Evolutionary conservation across 768 basidiomycete genomes (phyloP), one percentile per base, ranked within the genome.

Genomic region (Holtermanniella nyarrowii): DNA sequence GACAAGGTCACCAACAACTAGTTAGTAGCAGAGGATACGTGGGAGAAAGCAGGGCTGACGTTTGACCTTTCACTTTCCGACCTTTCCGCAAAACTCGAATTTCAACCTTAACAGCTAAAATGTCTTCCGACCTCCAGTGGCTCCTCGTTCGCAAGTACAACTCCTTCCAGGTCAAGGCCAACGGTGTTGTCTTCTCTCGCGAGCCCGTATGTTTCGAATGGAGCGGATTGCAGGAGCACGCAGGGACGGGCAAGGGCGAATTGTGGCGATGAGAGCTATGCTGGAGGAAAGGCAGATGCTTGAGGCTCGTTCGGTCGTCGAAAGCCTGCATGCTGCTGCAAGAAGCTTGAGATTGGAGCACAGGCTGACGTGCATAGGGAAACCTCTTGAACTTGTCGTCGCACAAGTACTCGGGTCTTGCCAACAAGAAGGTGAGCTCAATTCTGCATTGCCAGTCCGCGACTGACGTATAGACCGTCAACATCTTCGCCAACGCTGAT

Each of bases 111-210:
- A n/a, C 42, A 53, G 12, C 25, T 47, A 66, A 52, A 52, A 88
- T 88, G 86, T 87, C 86, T 66, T 70, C 76, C 77, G 88, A 91
- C 73, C 86, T 93, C 74, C 80, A 90, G 77, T 93, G 89, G 89
- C 83, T 89, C 72, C 83, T 93, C 50, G 46, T 66, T 49, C 70
- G 90, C 84, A 82, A 85, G 63, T 76, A 79, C 77, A 89, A 84
- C 79, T 84, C 87, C 58, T 88, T 83, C 79, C 76, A 85, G 57
- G 86, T 89, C 69, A 88, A 88, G 76, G 78, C 79, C 68, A 69
- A 74, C 39, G 85, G 86, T 20, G 84, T 82, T 39, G 69, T 81
- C 65, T 87, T 93, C 75, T 88, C 88, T 61, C 82, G 76, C 73
- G 89, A 93, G 77, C 80, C 82, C 84, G 70, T 70, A 50, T 7